Evolutionary conservation across 108 stramenopile species (phyloP), one percentile per base, ranked within the genome.

Genomic region (Conticribra guillardii): DNA sequence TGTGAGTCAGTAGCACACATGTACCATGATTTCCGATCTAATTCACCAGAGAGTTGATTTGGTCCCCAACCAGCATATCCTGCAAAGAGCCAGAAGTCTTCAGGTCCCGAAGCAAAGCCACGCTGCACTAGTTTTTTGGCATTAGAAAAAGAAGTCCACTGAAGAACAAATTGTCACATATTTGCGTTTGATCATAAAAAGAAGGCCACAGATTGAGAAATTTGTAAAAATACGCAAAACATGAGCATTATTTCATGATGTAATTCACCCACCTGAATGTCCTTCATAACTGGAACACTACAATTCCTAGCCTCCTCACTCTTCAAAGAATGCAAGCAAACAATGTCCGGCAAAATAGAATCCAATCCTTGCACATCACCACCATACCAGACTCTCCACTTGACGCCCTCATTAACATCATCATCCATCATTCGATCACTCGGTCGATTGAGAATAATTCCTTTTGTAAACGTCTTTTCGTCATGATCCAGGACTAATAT

Each of bases 91-190:
- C 84, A 85, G 62, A 91, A 89, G 46, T 91, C 90, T 27, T 59
- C 54, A 4, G 85, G 74, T 9, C 68, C 60, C 0, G 74, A 62
- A 17, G 63, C 84, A 7, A 58, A 23, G 33, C 86, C 86, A 24
- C 54, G 57, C 49, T 84, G 34, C 4, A 91, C 86, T 19, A 87
- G 45, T 15, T 69, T 31, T 51, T 92, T 90, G 24, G 91, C 94
- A 71, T 93, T 89, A 2, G 80, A 74, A 67, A 93, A 91, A n/a
- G 90, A 80, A 2, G 91, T 90, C 90, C 89, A 91, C 79, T 90
- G 5, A 15, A 23, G 27, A 28, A 9, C 5, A 41, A 9, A 52
- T 18, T 14, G 51, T 19, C 32, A 54, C 31, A 21, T 46, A 30
- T 22, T 18, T 32, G 16, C 34, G 57, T 51, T 29, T 21, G 30